Base-by-base conservation (phyloP, 2,329 filamentous ascomycete genomes). In the Bipolaris victoriae region DNA sequence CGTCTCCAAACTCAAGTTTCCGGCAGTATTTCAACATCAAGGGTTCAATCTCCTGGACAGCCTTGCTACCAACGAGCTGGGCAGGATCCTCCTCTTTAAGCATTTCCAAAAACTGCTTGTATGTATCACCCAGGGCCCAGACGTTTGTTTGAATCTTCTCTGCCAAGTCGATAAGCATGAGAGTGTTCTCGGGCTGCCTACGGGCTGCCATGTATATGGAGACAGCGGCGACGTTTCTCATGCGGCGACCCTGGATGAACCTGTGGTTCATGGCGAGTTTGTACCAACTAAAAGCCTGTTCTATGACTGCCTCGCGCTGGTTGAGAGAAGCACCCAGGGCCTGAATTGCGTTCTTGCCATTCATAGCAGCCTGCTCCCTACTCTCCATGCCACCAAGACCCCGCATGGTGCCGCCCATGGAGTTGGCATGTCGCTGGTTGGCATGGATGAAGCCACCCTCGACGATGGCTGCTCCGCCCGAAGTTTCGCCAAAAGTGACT, bases 131-230 rank as follows among this genome's bases (percentile, higher is more conserved):
- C 13, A 99, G 84, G 61, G 91, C 89, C 78, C 96, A 99, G 22
- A 99, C 94, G 66, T 97, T 97, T 72, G 95, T 86, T 79, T 72
- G 80, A n/a, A 88, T 79, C 40, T 94, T 83, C 73, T 99, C 95
- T 11, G 95, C 91, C 72, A 99, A 87, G 74, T 99, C 95, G 74
- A 99, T 98, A 41, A 99, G 84, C 89, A 99, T 93, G 65, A 95
- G 84, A 40, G 89, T 90, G 72, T 95, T 96, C 22, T 88, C 88
- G 41, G 86, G 86, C 60, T 91, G 87, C 52, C 89, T 86, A 60
- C 95, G 88, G 71, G 92, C 96, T 13, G 92, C 92, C 53, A 91
- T 89, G 67, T 98, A 99, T 29, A 99, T 83, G 72, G 91, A 94
- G 26, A 96, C 90, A n/a, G 92, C 92, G 26, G 91, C 90, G 9